These are phyloP conservation scores for Pisolithus orientalis DNA, from an alignment of 768 basidiomycete genomes.

Conservation along the genomic window DNA sequence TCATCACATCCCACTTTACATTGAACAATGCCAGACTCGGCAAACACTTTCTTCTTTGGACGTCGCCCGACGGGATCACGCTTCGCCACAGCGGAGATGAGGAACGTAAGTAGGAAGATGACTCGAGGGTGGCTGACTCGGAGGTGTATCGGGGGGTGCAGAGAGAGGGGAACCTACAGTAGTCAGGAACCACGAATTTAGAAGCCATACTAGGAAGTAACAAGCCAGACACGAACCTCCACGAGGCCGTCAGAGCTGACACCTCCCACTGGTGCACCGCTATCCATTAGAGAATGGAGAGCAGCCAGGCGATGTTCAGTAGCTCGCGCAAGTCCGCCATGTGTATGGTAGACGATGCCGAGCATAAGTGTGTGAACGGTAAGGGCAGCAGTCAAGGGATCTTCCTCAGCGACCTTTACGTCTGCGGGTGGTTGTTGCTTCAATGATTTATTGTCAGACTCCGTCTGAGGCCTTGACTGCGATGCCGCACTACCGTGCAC, in stretches of 20 bases:
- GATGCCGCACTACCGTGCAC: slow-evolving; percentile 16
- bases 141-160: slow-evolving; percentile 42
- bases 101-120: slow-evolving; percentile 57
- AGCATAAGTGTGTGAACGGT: slow-evolving; percentile 59
- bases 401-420: slow-evolving; percentile 3
- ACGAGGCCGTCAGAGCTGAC: slow-evolving; percentile 32
- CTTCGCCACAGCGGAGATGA: slow-evolving; percentile 60
- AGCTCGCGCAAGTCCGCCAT: slow-evolving; percentile 41
- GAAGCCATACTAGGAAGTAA: slow-evolving; percentile 19
- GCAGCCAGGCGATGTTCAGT: slow-evolving; percentile 47
- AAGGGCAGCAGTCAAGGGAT: slow-evolving; percentile 33
- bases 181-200: neutral
- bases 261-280: slow-evolving; percentile 38
- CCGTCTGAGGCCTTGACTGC: slow-evolving; percentile 18
- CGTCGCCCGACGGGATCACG: slow-evolving; percentile 69
- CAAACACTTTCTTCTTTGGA: slow-evolving; percentile 68
- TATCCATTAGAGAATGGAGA: slow-evolving; percentile 63
- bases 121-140: slow-evolving; percentile 65
- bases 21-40: slow-evolving; percentile 48
- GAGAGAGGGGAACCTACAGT: slow-evolving; percentile 23
- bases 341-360: too few relatives aligned
- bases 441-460: neutral
- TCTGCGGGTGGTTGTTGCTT: neutral
- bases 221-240: slow-evolving; percentile 23
- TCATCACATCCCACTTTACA: slow-evolving; percentile 41